Evolutionary conservation across 2,329 filamentous ascomycete species (phyloP), one percentile per base, ranked within the genome.

Genomic region (Phaeophleospora eucalypticola): DNA sequence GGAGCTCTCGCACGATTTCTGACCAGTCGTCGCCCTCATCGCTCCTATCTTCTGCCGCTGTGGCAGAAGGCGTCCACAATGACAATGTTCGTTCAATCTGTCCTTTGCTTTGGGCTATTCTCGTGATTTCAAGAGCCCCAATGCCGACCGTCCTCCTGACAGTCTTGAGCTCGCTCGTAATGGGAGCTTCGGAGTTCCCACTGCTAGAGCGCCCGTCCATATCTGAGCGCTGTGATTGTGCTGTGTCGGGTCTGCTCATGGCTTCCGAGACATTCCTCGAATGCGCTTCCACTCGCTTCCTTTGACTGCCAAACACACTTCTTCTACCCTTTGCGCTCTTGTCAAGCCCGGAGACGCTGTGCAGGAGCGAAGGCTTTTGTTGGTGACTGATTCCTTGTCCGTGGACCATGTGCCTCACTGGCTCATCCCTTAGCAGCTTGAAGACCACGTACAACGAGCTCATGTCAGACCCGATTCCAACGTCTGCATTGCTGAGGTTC

Each of bases 371-470:
- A 12, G 52, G 51, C 40, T 46, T 53, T 16, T 46, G 48, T 34
- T 43, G 46, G 34, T 55, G 53, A 18, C 36, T 46, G 33, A 57
- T 45, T 16, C 49, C 52, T 43, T 57, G 54, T 10, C 54, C 54
- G 32, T 55, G 54, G n/a, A 55, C 39, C 35, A 43, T 42, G 17
- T 52, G 48, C 33, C 62, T 48, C 18, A 65, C 54, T 1, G 70
- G 68, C 60, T 81, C 79, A 40, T 76, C 74, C 2, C 82, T 78
- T 40, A 89, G 77, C 6, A 96, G 80, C 59, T 87, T 89, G 54
- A 93, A 85, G 3, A 96, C 83, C 1, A 98, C 76, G 64, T 87
- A 96, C 16, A 97, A 70, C 3, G 81, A 80, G 39, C 86, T 85
- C 7, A 80, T 77, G 2, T 84, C 71, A n/a, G 76, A 71, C 9